phyloP scores from a whole-genome alignment of 2,329 filamentous ascomycete species.

The Claviceps sp. region DNA sequence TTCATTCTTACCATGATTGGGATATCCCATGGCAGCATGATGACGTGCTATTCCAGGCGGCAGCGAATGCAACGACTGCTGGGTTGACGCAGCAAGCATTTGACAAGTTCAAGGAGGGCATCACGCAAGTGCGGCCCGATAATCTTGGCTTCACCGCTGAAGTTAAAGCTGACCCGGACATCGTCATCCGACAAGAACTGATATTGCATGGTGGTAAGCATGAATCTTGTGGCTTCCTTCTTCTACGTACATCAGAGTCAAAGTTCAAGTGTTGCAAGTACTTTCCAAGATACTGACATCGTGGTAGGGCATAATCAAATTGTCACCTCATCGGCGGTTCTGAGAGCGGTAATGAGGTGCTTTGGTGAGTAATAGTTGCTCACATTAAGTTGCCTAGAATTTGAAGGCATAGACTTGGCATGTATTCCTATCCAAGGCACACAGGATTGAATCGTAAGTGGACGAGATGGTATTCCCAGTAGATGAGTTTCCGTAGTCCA shows the following conservation, averaged over 20 bases:
- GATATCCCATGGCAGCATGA: constrained; percentile 70
- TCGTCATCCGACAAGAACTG: constrained; percentile 39
- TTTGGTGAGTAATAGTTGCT: constrained; percentile 32
- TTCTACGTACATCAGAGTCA: neutral
- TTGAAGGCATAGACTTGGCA: neutral
- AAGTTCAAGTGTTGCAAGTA: neutral
- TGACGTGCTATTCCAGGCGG: constrained; percentile 47
- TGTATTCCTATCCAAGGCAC: too few relatives aligned
- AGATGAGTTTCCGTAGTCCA: too few relatives aligned
- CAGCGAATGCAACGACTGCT: constrained; percentile 37
- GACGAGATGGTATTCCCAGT: too few relatives aligned
- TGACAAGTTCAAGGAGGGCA: constrained; percentile 30
- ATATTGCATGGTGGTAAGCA: constrained; percentile 41
- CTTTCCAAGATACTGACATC: neutral
- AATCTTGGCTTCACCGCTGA: constrained; percentile 35
- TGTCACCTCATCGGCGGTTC: constrained; percentile 50
- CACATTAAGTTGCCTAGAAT: neutral
- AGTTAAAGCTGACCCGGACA: constrained; percentile 29
- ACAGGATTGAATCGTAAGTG: too few relatives aligned
- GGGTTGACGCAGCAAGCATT: constrained; percentile 24
- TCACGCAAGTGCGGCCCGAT: constrained; percentile 26
- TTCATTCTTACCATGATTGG: constrained; percentile 70
- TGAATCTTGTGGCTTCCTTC: neutral
- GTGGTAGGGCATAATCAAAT: constrained; percentile 54
- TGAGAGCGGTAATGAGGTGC: constrained; percentile 50